Evolutionary conservation across 2,329 filamentous ascomycete species (phyloP).

Genomic region (Didymosphaeria variabile): DNA sequence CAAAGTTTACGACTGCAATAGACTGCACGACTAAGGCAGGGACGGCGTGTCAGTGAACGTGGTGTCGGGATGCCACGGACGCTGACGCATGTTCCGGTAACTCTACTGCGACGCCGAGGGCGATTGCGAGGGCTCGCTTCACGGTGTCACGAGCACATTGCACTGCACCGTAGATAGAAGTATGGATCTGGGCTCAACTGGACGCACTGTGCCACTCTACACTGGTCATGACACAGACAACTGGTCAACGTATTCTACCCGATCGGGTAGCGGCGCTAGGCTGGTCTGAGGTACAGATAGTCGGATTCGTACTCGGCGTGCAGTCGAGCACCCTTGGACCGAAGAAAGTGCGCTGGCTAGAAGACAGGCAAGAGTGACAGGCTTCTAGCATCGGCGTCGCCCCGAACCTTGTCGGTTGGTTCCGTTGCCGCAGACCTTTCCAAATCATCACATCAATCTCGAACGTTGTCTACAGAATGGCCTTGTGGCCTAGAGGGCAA

Average conservation of each 20-base stretch:
- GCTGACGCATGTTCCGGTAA: too few species aligned
- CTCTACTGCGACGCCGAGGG: too few species aligned
- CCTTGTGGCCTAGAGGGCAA: background rate
- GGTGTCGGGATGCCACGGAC: too few species aligned
- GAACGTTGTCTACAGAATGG: too few species aligned
- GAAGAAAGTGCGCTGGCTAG: background rate
- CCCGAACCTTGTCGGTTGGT: too few species aligned
- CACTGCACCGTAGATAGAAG: background rate
- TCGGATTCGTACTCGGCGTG: background rate
- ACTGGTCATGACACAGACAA: background rate
- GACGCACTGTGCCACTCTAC: background rate
- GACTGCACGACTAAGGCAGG: too few species aligned
- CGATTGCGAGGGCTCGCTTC: too few species aligned
- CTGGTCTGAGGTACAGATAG: background rate
- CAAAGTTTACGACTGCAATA: too few species aligned
- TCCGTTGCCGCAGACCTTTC: too few species aligned
- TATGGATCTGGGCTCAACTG: conserved; percentile 1
- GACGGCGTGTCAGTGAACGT: too few species aligned
- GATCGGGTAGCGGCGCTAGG: background rate
- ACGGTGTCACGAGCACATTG: too few species aligned
- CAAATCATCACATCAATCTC: too few species aligned
- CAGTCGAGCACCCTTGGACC: background rate
- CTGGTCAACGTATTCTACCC: background rate
- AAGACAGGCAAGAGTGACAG: background rate
- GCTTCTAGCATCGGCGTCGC: background rate